phyloP scores from a whole-genome alignment of 371 early-diverging fungal genomes.

The Mortierella polycephala region DNA sequence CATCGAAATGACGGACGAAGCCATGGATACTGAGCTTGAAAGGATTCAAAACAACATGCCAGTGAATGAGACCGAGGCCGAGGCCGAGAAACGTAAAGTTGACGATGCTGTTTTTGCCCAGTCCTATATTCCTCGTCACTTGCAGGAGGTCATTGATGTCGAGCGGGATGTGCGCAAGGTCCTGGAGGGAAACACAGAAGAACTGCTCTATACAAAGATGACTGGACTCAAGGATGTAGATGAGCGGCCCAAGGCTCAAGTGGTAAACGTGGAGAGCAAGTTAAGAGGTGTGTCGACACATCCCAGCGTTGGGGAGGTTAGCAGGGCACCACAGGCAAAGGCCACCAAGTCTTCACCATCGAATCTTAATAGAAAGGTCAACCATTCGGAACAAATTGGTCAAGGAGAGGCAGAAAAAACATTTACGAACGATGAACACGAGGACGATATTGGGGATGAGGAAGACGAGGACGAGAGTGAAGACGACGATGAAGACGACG shows the following conservation, averaged over 20 bases:
- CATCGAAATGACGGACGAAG: constrained; percentile 69
- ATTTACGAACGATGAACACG: constrained; percentile 16
- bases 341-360: not conserved
- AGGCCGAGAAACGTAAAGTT: constrained; percentile 58
- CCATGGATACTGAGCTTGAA: constrained; percentile 75
- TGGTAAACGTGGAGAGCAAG: not conserved
- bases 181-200: constrained; percentile 77
- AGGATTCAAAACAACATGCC: constrained; percentile 55
- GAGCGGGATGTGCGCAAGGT: constrained; percentile 86
- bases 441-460: constrained; percentile 41
- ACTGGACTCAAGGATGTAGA: constrained; percentile 57
- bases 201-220: constrained; percentile 69
- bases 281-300: not conserved
- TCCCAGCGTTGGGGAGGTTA: not conserved
- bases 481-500: constrained; percentile 57
- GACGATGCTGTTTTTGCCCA: constrained; percentile 95
- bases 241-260: constrained; percentile 18
- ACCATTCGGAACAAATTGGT: not conserved
- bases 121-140: constrained; percentile 91
- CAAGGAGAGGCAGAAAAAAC: constrained; percentile 5
- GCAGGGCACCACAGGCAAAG: constrained; percentile 14
- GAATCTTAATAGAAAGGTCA: too few relatives aligned
- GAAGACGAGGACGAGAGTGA: constrained; percentile 51
- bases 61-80: constrained; percentile 54
- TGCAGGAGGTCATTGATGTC: constrained; percentile 92